Evolutionary conservation across 2,329 filamentous ascomycete genomes (phyloP).

Genomic region (Ilyonectria mors-panacis): DNA sequence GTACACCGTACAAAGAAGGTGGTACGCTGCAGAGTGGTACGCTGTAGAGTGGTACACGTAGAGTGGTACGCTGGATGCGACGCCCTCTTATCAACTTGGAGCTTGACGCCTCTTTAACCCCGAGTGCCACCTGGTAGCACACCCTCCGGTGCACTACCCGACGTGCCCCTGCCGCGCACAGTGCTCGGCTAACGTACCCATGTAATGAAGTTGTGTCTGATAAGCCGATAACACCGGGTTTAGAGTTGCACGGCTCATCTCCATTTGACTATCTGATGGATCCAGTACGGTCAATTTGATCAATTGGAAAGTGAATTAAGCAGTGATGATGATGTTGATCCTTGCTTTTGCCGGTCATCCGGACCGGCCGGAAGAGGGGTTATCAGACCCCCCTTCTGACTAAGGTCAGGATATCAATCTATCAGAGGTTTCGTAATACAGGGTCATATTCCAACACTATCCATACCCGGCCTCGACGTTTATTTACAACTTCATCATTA

Average conservation of each 20-base stretch:
- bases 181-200: conserved; percentile 15
- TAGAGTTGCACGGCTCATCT: conserved; percentile 7
- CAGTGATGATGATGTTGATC: too few species aligned
- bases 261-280: conserved; percentile 10
- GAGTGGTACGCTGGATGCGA: not conserved
- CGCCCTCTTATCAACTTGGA: not conserved
- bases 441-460: too few species aligned
- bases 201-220: not conserved
- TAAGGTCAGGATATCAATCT: too few species aligned
- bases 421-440: too few species aligned
- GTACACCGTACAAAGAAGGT: not conserved
- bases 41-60: not conserved
- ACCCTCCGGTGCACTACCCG: conserved; percentile 20
- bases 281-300: too few species aligned
- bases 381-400: too few species aligned
- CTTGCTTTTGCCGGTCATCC: too few species aligned
- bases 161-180: conserved; percentile 3
- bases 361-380: too few species aligned
- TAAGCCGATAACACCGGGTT: not conserved
- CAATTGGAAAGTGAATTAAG: too few species aligned
- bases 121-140: not conserved
- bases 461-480: conserved; percentile 10
- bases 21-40: not conserved
- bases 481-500: not conserved
- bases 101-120: not conserved